phyloP scores from a whole-genome alignment of 768 basidiomycete species.

The Tremella fuciformis region DNA sequence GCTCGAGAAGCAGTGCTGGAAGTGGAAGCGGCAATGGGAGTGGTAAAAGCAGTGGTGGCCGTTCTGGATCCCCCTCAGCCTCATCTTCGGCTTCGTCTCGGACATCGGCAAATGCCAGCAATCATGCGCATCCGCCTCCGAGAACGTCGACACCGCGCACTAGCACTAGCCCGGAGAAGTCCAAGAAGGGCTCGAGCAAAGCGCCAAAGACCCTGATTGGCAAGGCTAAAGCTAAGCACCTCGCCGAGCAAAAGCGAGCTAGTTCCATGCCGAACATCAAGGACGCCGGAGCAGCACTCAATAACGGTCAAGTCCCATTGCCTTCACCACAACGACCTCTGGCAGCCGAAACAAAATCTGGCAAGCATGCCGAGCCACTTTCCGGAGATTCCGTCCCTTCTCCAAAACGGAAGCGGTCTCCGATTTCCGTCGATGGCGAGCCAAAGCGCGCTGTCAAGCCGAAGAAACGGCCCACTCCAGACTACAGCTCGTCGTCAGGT shows the following conservation, averaged over 20 bases:
- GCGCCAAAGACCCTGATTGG: constrained; percentile 24
- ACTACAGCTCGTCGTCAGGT: neutral
- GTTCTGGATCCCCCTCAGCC: neutral
- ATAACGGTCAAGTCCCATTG: neutral
- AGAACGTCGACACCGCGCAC: neutral
- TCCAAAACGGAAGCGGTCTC: neutral
- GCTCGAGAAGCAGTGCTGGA: neutral
- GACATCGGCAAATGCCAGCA: constrained; percentile 1
- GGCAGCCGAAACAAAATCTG: neutral
- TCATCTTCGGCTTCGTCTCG: neutral
- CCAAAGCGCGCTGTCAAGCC: constrained; percentile 14
- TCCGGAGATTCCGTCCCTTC: too few relatives aligned
- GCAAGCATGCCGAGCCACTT: neutral
- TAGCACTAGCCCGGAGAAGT: constrained; percentile 1
- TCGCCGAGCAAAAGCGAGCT: constrained; percentile 28
- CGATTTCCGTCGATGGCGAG: constrained; percentile 5
- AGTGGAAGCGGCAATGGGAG: neutral
- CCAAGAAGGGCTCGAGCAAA: constrained; percentile 1
- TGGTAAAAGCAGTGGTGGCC: neutral
- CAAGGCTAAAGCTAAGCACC: constrained; percentile 31
- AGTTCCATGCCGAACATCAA: constrained; percentile 28
- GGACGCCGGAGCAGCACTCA: neutral
- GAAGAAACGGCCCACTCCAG: constrained; percentile 1
- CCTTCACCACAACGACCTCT: constrained; percentile 6
- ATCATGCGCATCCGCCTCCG: too few relatives aligned